These are phyloP conservation scores for Trypanosoma caninum DNA, from an alignment of 208 protist species.

Conservation along the genomic window DNA sequence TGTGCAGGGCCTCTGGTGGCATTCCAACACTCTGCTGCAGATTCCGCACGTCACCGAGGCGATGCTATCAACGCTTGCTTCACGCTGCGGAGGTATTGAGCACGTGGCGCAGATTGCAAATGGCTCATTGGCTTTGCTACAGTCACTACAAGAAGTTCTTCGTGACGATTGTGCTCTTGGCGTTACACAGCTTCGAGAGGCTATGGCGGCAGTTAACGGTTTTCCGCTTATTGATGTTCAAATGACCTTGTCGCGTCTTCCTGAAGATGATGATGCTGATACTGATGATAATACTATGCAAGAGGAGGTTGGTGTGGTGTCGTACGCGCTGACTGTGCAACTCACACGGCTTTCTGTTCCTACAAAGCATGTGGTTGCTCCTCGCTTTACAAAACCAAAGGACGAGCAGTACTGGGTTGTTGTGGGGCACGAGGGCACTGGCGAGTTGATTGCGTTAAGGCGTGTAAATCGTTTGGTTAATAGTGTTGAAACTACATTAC, in stretches of 20 bases:
- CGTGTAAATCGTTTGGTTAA: slow-evolving; percentile 68
- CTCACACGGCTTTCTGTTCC: slow-evolving; percentile 60
- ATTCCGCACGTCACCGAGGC: slow-evolving; percentile 76
- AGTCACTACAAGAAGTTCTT: slow-evolving; percentile 51
- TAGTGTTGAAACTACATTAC: slow-evolving; percentile 44
- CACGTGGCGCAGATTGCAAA: slow-evolving; percentile 76
- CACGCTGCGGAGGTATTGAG: slow-evolving; percentile 48
- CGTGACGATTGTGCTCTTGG: slow-evolving; percentile 45
- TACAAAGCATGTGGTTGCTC: slow-evolving; percentile 66
- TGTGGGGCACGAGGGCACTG: slow-evolving; percentile 71
- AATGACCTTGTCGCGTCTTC: slow-evolving; percentile 29
- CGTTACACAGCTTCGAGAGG: slow-evolving; percentile 46
- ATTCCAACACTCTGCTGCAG: slow-evolving; percentile 79
- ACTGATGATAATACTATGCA: slow-evolving; percentile 3
- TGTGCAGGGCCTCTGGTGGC: slow-evolving; percentile 91
- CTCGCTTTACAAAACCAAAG: slow-evolving; percentile 87
- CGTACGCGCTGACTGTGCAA: slow-evolving; percentile 53
- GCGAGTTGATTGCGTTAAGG: slow-evolving; percentile 93
- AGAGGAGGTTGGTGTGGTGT: slow-evolving; percentile 30
- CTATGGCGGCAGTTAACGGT: slow-evolving; percentile 68
- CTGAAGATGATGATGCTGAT: slow-evolving; percentile 14
- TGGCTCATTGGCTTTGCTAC: slow-evolving; percentile 36
- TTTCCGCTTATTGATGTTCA: slow-evolving; percentile 79
- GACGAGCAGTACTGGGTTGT: slow-evolving; percentile 93
- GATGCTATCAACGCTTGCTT: slow-evolving; percentile 62